Percentiles rank a stretch among this genome's conserved stretches.
Conservation (phyloP, 148 eudicot species). For the Camellia granthamiana region DNA sequence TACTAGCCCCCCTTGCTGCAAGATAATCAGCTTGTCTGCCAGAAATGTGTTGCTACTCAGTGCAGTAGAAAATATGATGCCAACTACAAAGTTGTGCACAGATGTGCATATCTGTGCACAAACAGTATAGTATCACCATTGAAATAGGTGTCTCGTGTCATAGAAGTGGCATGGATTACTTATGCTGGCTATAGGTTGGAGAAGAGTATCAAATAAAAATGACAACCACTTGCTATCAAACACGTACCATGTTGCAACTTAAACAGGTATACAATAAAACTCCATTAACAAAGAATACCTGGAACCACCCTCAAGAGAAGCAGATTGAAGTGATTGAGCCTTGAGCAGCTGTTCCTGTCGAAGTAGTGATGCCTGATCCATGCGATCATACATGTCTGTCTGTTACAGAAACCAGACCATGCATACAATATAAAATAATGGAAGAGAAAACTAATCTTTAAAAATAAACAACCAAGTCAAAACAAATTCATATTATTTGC, state of each 20-base stretch:
- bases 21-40: conserved; percentile 99
- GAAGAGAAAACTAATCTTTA: background rate
- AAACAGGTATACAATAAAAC: conserved; percentile 17
- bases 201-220: background rate
- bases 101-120: conserved; percentile 14
- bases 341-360: conserved; percentile 67
- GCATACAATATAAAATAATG: background rate
- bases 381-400: conserved; percentile 77
- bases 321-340: conserved; percentile 68
- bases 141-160: conserved; percentile 5
- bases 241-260: conserved; percentile 11
- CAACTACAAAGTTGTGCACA: conserved; percentile 22
- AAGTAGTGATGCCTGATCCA: conserved; percentile 62
- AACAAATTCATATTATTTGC: background rate
- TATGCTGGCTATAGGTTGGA: background rate
- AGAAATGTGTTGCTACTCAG: conserved; percentile 79
- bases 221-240: conserved; percentile 4
- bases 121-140: conserved; percentile 17
- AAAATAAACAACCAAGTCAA: background rate
- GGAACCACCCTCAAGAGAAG: conserved; percentile 67
- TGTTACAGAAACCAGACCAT: conserved; percentile 25
- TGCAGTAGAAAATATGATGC: conserved; percentile 35
- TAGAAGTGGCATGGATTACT: conserved; percentile 12
- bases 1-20: conserved; percentile 61
- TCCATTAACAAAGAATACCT: conserved; percentile 48